These are phyloP conservation scores for Termitomyces sp. DNA, from an alignment of 768 basidiomycete species.

Conservation along the genomic window DNA sequence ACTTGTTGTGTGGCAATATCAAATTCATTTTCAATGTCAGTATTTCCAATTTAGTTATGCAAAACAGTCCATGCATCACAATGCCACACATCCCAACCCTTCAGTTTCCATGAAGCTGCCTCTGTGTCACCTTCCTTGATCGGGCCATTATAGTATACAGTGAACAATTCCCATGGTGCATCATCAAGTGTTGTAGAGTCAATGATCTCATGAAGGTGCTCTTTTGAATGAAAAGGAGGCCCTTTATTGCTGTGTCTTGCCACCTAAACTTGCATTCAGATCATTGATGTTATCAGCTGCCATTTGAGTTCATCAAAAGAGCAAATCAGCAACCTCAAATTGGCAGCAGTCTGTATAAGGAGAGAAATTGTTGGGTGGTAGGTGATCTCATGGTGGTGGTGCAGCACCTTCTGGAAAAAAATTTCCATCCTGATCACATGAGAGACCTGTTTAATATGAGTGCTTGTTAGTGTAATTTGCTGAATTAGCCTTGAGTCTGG, in stretches of 20 bases:
- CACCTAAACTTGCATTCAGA: conserved; percentile 6
- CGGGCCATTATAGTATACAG: conserved; percentile 22
- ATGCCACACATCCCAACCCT: conserved; percentile 27
- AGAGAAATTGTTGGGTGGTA: too few species aligned
- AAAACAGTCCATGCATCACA: conserved; percentile 25
- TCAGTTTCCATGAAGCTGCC: conserved; percentile 28
- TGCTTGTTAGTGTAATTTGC: too few species aligned
- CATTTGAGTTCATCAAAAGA: conserved; percentile 1
- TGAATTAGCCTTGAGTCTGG: too few species aligned
- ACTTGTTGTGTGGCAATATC: conserved; percentile 28
- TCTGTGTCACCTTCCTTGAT: conserved; percentile 11
- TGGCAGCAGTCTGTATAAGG: too few species aligned
- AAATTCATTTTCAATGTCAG: conserved; percentile 28
- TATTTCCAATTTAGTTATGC: conserved; percentile 27
- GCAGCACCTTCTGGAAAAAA: too few species aligned
- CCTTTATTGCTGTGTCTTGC: not conserved
- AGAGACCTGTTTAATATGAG: too few species aligned
- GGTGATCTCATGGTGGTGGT: too few species aligned
- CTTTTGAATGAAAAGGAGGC: too few species aligned
- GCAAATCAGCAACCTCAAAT: too few species aligned
- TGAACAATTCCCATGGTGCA: conserved; percentile 33
- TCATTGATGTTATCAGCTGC: not conserved
- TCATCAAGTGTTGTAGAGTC: conserved; percentile 31
- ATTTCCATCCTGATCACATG: too few species aligned
- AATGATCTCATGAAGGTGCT: conserved; percentile 30